Evolutionary conservation across 139 green algal species (phyloP).

Genomic region (Asterochloris erici): DNA sequence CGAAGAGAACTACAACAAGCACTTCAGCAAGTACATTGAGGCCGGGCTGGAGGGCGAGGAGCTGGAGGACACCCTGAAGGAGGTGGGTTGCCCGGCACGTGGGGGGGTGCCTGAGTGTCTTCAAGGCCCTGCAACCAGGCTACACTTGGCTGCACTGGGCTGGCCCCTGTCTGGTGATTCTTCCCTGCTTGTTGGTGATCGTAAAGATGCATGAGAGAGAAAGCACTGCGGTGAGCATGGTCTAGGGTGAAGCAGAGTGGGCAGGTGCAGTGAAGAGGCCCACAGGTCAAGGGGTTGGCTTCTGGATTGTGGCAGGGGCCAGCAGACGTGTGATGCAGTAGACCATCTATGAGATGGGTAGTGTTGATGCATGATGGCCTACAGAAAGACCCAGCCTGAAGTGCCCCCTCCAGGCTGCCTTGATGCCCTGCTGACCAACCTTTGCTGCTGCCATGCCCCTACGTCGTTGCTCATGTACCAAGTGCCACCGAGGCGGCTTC

Average conservation of each 20-base stretch:
- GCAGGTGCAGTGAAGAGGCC: no score
- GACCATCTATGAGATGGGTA: not conserved
- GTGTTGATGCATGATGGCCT: not conserved
- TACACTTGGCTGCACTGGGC: not conserved
- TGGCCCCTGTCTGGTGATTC: not conserved
- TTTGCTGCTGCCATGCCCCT: not conserved
- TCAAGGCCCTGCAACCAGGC: not conserved
- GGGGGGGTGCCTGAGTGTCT: not conserved
- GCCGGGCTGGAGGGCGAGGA: conserved; percentile 79
- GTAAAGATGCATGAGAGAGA: not conserved
- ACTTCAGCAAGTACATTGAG: conserved; percentile 89
- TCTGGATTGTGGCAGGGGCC: not conserved
- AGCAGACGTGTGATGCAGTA: not conserved
- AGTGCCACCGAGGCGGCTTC: no score
- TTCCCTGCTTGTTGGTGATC: not conserved
- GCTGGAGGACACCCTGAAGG: conserved; percentile 89
- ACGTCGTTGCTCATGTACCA: not conserved
- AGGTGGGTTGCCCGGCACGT: conserved; percentile 34
- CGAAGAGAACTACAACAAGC: conserved; percentile 91
- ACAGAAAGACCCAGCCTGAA: not conserved
- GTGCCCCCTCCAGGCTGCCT: not conserved
- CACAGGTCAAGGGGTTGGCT: not conserved
- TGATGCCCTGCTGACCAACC: not conserved
- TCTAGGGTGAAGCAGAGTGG: no score
- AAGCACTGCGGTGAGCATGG: no score